Evolutionary conservation across 2,329 filamentous ascomycete species (phyloP).

Genomic region (Alternaria alternata): DNA sequence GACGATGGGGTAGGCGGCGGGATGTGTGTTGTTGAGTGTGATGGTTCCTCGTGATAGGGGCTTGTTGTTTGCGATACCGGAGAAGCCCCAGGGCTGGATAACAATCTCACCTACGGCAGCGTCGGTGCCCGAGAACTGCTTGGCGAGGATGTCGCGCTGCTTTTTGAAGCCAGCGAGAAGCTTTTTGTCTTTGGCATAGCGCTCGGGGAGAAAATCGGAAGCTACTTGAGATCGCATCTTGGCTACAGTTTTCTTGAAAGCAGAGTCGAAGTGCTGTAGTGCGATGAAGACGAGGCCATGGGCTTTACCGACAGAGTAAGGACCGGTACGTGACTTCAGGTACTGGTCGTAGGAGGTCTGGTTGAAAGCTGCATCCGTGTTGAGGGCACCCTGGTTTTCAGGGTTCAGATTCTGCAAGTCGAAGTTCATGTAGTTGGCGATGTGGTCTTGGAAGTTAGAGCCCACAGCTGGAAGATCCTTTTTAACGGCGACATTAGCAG

Average conservation of each 20-base stretch:
- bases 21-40: constrained; percentile 42
- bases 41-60: constrained; percentile 41
- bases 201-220: constrained; percentile 15
- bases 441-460: constrained; percentile 32
- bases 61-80: constrained; percentile 14
- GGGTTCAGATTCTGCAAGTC: constrained; percentile 13
- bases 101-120: constrained; percentile 36
- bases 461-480: constrained; percentile 31
- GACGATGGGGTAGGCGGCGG: constrained; percentile 32
- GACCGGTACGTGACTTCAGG: constrained; percentile 31
- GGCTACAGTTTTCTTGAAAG: constrained; percentile 7
- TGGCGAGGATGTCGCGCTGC: constrained; percentile 17
- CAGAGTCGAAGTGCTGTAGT: constrained; percentile 5
- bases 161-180: constrained; percentile 7
- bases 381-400: constrained; percentile 10
- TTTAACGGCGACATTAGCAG: constrained; percentile 21
- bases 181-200: constrained; percentile 14
- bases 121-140: constrained; percentile 8
- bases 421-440: constrained; percentile 20
- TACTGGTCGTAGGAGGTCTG: constrained; percentile 28
- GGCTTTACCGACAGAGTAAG: constrained; percentile 23
- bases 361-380: constrained; percentile 31
- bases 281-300: constrained; percentile 19
- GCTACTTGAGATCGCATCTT: constrained; percentile 18
- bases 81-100: constrained; percentile 20